phyloP scores from a whole-genome alignment of 257 asterid species.

The Thymus mandschuricus region DNA sequence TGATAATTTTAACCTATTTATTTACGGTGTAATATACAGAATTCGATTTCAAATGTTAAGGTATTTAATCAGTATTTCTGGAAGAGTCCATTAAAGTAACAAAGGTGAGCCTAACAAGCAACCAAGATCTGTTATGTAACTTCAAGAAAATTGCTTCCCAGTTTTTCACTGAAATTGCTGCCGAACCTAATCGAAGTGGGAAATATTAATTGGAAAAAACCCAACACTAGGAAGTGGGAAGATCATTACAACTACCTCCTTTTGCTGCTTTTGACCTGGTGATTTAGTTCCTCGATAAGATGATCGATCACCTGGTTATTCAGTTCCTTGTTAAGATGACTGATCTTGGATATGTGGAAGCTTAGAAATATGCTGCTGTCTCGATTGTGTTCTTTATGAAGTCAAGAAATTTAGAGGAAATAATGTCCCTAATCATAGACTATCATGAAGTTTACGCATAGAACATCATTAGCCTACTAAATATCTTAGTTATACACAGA shows the following conservation, averaged over 20 bases:
- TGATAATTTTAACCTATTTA: not conserved
- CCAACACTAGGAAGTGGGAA: constrained; percentile 20
- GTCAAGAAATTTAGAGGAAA: constrained; percentile 3
- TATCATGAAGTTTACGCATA: not conserved
- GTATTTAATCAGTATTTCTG: not conserved
- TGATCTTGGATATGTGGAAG: constrained; percentile 9
- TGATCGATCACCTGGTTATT: not conserved
- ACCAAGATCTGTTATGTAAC: not conserved
- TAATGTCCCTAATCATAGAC: not conserved
- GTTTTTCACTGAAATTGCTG: no score
- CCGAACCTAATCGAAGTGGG: constrained; percentile 3
- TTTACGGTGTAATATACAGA: not conserved
- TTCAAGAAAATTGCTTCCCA: not conserved
- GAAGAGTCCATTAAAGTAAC: not conserved
- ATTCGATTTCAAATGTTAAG: not conserved
- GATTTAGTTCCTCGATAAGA: not conserved
- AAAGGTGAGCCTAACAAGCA: not conserved
- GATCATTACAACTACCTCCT: not conserved
- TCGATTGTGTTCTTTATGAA: constrained; percentile 1
- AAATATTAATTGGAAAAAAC: not conserved
- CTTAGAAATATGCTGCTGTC: not conserved
- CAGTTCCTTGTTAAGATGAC: not conserved
- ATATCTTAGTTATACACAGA: constrained; percentile 4
- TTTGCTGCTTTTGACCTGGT: constrained; percentile 1
- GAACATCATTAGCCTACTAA: constrained; percentile 9